These are phyloP conservation scores for Aspergillus proliferans DNA, from an alignment of 2,329 filamentous ascomycete genomes.

Conservation along the genomic window DNA sequence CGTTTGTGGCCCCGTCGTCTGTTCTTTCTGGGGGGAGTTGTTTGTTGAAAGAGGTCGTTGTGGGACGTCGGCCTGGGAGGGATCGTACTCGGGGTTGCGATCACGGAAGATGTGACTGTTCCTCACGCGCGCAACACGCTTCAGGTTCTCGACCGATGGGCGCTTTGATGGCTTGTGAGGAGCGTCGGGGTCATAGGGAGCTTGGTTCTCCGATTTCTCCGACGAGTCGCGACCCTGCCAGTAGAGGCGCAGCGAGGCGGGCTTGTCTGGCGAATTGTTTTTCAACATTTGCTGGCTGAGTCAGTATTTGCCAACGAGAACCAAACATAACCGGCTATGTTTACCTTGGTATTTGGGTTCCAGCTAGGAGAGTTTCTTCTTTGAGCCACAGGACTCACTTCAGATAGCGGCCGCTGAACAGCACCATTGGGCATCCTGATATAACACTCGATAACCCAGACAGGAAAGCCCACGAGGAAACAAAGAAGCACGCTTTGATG, in stretches of 20 bases:
- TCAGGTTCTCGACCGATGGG: conserved; percentile 90
- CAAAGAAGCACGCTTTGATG: conserved; percentile 1
- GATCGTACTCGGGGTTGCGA: conserved; percentile 88
- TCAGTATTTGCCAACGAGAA: background rate
- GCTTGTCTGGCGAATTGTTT: conserved; percentile 5
- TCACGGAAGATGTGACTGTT: conserved; percentile 97
- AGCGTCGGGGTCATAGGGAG: conserved; percentile 52
- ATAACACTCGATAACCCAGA: conserved; percentile 44
- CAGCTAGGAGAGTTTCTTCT: conserved; percentile 90
- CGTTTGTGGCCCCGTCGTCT: conserved; percentile 53
- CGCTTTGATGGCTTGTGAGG: conserved; percentile 70
- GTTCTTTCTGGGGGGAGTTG: conserved; percentile 50
- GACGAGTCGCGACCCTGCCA: conserved; percentile 74
- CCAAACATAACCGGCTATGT: background rate
- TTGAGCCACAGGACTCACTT: conserved; percentile 79
- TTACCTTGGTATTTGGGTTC: conserved; percentile 68
- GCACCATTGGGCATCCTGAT: conserved; percentile 56
- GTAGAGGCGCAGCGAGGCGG: conserved; percentile 74
- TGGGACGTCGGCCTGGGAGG: conserved; percentile 66
- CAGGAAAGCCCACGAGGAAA: conserved; percentile 1
- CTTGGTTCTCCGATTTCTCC: conserved; percentile 63
- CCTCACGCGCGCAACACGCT: conserved; percentile 90
- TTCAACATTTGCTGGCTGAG: background rate
- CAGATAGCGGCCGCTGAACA: conserved; percentile 70
- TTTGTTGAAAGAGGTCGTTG: conserved; percentile 71